A percentile compares a stretch with the other conserved stretches of the same genome.
Evolutionary conservation across 2,329 filamentous ascomycete species (phyloP).

Genomic region (Arthroderma sp.): DNA sequence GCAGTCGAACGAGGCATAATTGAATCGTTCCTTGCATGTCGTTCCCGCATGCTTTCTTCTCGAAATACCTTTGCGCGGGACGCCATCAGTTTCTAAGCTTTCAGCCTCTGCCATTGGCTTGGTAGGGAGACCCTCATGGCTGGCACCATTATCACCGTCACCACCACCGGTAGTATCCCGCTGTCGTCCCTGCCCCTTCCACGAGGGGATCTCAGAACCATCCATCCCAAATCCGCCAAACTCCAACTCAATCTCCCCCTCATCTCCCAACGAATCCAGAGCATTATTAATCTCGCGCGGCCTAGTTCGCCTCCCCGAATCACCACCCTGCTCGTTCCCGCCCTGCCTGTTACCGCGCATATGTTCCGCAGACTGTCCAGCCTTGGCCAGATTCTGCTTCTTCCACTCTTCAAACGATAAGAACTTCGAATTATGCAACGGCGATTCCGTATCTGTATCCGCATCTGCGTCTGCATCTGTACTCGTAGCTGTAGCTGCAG

Average conservation of each 20-base stretch:
- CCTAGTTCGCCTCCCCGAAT: constrained; percentile 35
- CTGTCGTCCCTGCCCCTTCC: constrained; percentile 14
- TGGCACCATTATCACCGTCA: constrained; percentile 16
- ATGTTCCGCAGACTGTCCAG: constrained; percentile 63
- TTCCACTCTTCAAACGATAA: constrained; percentile 99
- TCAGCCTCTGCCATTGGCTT: constrained; percentile 8
- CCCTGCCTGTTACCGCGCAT: constrained; percentile 43
- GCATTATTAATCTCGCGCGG: constrained; percentile 50
- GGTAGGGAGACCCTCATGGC: background rate
- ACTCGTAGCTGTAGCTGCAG: background rate
- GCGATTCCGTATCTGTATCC: constrained; percentile 50
- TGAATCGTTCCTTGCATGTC: constrained; percentile 95
- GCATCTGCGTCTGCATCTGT: background rate
- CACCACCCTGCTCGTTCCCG: constrained; percentile 17
- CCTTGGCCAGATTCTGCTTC: constrained; percentile 74
- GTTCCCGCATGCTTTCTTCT: constrained; percentile 88
- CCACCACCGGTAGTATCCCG: constrained; percentile 16
- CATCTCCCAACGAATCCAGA: constrained; percentile 69
- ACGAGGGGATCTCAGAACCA: constrained; percentile 25
- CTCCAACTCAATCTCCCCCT: constrained; percentile 69
- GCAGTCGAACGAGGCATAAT: constrained; percentile 94
- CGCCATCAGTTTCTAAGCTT: constrained; percentile 6
- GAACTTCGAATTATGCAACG: constrained; percentile 65
- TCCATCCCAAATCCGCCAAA: constrained; percentile 49
- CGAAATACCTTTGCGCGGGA: constrained; percentile 35